Base-by-base conservation (phyloP, 371 early-diverging fungal genomes). In the Mortierella sp. region DNA sequence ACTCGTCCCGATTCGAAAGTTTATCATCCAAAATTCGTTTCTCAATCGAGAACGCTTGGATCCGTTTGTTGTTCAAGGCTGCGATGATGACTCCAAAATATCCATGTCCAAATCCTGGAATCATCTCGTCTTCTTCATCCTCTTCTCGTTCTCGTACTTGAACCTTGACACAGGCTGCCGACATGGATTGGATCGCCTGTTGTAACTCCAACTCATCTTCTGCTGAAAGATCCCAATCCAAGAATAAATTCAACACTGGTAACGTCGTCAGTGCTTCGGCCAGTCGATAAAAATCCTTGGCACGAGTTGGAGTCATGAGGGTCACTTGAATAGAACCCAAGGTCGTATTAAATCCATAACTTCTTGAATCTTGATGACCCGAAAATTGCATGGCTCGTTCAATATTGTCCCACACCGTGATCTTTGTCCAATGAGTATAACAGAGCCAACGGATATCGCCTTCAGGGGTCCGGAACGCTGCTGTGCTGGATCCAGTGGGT, bases 401-500 rank as follows among this genome's bases (percentile, higher is more conserved):
- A 63, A 51, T 47, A n/a, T 59, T 67, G 1, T 43, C 63, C 1
- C 29, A 18, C 0, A 58, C 56, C 1, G 62, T 19, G 45, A 65
- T 59, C 30, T 46, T 19, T 0, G 37, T 23, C 37, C 58, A 52
- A 52, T 75, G 75, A 2, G 16, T 21, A 14, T 29, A 18, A 23
- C 75, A 70, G 16, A 70, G 15, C 67, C 67, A 75, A 19, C 75
- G 75, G 4, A 75, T 29, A 18, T 75, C 75, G 1, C 75, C 71
- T 0, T 55, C 56, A 19, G 51, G 29, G 0, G 71, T 70, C 57
- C 51, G 53, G 57, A 66, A 64, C 1, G 71, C 51, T 29, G 23
- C 50, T 14, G 11, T 26, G 12, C 23, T 12, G 9, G 46, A 70
- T 60, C 23, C 46, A 43, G 23, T 62, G 16, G 37, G 37, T 9